Conservation (phyloP, 2,329 filamentous ascomycete genomes). For the Trichophyton equinum region DNA sequence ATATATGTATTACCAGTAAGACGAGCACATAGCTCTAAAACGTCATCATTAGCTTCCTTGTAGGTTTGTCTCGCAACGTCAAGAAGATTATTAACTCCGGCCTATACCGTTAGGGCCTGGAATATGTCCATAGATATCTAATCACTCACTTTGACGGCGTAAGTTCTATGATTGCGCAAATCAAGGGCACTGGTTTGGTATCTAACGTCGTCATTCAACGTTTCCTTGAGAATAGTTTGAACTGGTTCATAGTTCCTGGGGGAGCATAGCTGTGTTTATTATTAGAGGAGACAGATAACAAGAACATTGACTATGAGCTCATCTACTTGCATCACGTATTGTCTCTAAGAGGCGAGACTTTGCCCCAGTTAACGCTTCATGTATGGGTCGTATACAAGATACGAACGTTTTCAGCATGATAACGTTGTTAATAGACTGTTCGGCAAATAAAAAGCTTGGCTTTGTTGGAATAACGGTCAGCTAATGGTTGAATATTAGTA, state of each 20-base stretch:
- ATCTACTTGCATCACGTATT: slow-evolving; percentile 45
- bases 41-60: slow-evolving; percentile 73
- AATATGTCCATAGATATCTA: not conserved
- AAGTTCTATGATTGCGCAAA: slow-evolving; percentile 76
- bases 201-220: slow-evolving; percentile 68
- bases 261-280: slow-evolving; percentile 45
- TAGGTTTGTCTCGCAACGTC: slow-evolving; percentile 83
- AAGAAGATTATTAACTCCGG: slow-evolving; percentile 70
- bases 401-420: slow-evolving; percentile 79
- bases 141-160: slow-evolving; percentile 59
- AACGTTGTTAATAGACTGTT: slow-evolving; percentile 74
- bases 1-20: slow-evolving; percentile 44
- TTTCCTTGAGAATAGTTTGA: slow-evolving; percentile 50
- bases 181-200: slow-evolving; percentile 72
- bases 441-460: slow-evolving; percentile 53
- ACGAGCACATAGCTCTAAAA: slow-evolving; percentile 55
- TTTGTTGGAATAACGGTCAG: slow-evolving; percentile 64
- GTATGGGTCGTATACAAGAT: slow-evolving; percentile 52
- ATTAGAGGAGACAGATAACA: not conserved
- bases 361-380: slow-evolving; percentile 53
- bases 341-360: slow-evolving; percentile 52
- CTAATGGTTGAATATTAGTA: slow-evolving; percentile 28
- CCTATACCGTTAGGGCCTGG: slow-evolving; percentile 32
- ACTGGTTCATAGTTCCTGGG: slow-evolving; percentile 50
- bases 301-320: not conserved